Base-by-base conservation (phyloP, 768 basidiomycete species). In the Macrolepiota fuliginosa region DNA sequence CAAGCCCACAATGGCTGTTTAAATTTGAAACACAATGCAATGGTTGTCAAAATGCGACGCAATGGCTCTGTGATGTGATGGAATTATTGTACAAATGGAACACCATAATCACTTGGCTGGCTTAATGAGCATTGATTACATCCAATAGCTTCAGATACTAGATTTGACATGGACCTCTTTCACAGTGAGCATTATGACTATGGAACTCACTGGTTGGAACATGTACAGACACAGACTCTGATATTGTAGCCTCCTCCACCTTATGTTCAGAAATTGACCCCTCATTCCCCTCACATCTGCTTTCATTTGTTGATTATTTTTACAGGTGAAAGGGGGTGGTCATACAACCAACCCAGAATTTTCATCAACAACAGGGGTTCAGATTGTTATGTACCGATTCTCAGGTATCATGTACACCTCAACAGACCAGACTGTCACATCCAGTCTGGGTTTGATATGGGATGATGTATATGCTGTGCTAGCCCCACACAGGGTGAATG, bases 391-490 rank as follows among this genome's bases (percentile, higher is more conserved):
- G 83, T 69, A 62, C 40, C 72, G 76, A 1, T 85, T 87, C 67
- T 73, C 74, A 3, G 63, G 78, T 15, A 77, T 84, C 24, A 72
- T 56, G 1, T 85, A 84, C 55, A 68, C 83, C 47, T 61, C 69
- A 1, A 57, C 64, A 0, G 64, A 76, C 0, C 73, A 79, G 56
- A 84, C 79, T 0, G 82, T 70, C 1, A 72, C 67, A 0, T 64
- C 82, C 27, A 81, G 81, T 0, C 65, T 79, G 4, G 81, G 81
- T 4, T 66, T 84, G n/a, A 75, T 85, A 27, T 90, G 87, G 87
- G 88, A 90, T 67, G 81, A 87, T 36, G 85, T 71, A 1, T 89
- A 88, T 63, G 73, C 74, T 2, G 81, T 79, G 4, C 76, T 90
- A 3, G 75, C 70, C 37, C 82, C 81, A 0, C 66, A 75, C 58